Evolutionary conservation across 441 rosid genomes (phyloP).

Genomic region (Dalechampia spathulata): DNA sequence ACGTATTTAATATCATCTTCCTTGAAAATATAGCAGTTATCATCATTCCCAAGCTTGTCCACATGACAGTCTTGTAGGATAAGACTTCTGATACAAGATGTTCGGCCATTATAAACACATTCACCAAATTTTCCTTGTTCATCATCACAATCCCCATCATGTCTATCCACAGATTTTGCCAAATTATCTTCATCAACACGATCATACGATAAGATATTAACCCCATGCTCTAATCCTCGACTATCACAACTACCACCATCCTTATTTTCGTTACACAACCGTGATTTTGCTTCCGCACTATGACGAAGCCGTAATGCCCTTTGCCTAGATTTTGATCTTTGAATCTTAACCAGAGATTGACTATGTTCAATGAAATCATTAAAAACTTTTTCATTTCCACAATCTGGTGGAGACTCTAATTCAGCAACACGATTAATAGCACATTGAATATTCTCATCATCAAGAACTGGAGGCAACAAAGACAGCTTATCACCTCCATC

Average conservation of each 20-base stretch:
- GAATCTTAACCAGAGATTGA: constrained; percentile 59
- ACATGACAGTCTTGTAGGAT: not conserved
- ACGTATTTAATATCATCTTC: not conserved
- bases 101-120: not conserved
- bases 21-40: too few relatives aligned
- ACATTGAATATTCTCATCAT: constrained; percentile 4
- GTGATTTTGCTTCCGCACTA: constrained; percentile 47
- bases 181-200: constrained; percentile 24
- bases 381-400: too few relatives aligned
- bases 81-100: constrained; percentile 1
- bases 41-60: too few relatives aligned
- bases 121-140: constrained; percentile 7
- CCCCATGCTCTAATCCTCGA: constrained; percentile 27
- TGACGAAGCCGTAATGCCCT: constrained; percentile 62
- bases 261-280: constrained; percentile 23
- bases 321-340: constrained; percentile 89
- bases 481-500: constrained; percentile 28
- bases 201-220: constrained; percentile 36
- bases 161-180: constrained; percentile 25
- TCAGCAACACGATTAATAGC: too few relatives aligned
- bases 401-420: too few relatives aligned
- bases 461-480: constrained; percentile 24
- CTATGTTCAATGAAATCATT: constrained; percentile 30
- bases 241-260: constrained; percentile 14
- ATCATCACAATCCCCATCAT: constrained; percentile 19